A percentile compares a stretch with the other conserved stretches of the same genome.
These are phyloP conservation scores for Craterostigma plantagineum DNA, from an alignment of 257 asterid species.

Conservation along the genomic window DNA sequence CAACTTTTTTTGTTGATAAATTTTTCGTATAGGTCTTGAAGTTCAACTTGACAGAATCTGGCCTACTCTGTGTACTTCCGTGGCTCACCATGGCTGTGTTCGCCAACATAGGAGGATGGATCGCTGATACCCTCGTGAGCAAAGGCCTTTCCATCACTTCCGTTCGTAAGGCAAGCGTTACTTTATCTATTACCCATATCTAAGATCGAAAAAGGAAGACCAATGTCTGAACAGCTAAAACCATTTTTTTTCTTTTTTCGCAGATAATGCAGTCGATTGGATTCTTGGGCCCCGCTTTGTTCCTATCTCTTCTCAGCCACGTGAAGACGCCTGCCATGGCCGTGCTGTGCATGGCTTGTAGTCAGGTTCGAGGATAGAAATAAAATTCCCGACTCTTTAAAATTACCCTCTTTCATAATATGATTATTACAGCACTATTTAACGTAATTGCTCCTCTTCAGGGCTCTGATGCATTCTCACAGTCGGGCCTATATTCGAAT, in stretches of 20 bases:
- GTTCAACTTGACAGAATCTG: constrained; percentile 78
- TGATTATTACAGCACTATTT: too few species aligned
- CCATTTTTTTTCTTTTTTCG: constrained; percentile 9
- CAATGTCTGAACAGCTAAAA: too few species aligned
- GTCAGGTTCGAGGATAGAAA: constrained; percentile 67
- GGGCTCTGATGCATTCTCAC: constrained; percentile 98
- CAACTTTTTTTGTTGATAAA: constrained; percentile 6
- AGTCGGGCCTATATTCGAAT: constrained; percentile 88
- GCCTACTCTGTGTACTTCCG: constrained; percentile 59
- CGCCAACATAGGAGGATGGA: constrained; percentile 80
- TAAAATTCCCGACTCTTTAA: too few species aligned
- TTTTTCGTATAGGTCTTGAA: constrained; percentile 45
- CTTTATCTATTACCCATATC: constrained; percentile 1
- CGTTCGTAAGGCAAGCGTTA: constrained; percentile 17
- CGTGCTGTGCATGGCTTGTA: constrained; percentile 76
- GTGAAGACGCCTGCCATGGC: constrained; percentile 65
- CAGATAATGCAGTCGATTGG: constrained; percentile 90
- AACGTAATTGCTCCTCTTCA: constrained; percentile 12
- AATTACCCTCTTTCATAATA: too few species aligned
- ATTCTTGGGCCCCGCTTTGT: constrained; percentile 70
- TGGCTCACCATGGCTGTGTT: constrained; percentile 80
- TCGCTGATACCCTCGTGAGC: constrained; percentile 72
- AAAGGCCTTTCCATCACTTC: constrained; percentile 48
- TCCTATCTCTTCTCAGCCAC: constrained; percentile 47
- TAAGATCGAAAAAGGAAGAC: too few species aligned